Evolutionary conservation across 139 green algal species (phyloP).

Genomic region (Chlorella sorokiniana): DNA sequence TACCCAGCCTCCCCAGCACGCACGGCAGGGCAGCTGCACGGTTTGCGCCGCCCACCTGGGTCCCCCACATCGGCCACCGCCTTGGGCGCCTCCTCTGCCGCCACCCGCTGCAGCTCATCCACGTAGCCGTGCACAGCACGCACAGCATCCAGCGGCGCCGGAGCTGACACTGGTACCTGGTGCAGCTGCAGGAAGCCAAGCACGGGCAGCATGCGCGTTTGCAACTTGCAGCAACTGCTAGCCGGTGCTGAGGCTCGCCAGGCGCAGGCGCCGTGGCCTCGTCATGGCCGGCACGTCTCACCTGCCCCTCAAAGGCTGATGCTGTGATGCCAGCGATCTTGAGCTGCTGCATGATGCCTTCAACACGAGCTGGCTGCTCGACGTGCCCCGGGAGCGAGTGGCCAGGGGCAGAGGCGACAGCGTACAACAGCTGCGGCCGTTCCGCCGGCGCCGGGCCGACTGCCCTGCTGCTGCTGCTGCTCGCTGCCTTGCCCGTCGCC

Average conservation of each 20-base stretch:
- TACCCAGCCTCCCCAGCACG: not conserved
- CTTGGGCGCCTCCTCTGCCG: not conserved
- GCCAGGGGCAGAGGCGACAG: not conserved
- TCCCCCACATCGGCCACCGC: conserved; percentile 35
- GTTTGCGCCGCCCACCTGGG: conserved; percentile 2
- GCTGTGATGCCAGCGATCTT: not conserved
- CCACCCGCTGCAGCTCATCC: conserved; percentile 12
- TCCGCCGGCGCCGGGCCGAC: too few species aligned
- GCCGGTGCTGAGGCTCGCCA: not conserved
- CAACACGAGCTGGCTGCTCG: conserved; percentile 14
- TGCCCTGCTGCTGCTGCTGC: not conserved
- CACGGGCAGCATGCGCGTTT: not conserved
- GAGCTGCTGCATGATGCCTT: conserved; percentile 1
- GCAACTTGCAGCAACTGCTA: not conserved
- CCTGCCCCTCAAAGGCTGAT: not conserved
- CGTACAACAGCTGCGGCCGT: not conserved
- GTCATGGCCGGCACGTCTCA: not conserved
- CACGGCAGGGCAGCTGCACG: not conserved
- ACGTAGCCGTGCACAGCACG: conserved; percentile 21
- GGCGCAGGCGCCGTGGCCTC: too few species aligned
- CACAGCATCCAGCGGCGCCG: not conserved
- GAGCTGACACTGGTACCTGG: not conserved
- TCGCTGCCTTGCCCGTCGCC: not conserved
- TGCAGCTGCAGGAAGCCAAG: not conserved
- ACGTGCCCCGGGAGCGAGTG: conserved; percentile 16